Conservation (phyloP, 257 asterid species). For the Solanum medicagineum region DNA sequence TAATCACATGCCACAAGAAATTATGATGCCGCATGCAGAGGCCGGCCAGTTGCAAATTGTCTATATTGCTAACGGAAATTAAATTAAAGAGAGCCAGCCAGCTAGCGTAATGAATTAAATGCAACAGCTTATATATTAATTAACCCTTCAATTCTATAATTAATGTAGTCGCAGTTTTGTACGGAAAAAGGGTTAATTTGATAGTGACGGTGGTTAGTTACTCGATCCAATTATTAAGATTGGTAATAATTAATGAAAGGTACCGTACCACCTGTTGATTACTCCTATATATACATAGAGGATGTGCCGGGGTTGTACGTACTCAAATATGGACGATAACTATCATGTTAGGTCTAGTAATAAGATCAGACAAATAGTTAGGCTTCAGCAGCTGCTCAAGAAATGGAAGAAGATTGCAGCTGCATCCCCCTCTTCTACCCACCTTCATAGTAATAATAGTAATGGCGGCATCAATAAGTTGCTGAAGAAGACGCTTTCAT, state of each 20-base stretch:
- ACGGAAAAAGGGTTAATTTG: neutral
- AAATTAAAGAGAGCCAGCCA: neutral
- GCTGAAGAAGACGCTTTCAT: slow-evolving; percentile 75
- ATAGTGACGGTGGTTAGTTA: neutral
- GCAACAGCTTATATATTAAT: neutral
- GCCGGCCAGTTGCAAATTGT: neutral
- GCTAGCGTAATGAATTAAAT: neutral
- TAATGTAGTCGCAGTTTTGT: neutral
- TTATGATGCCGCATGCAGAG: neutral
- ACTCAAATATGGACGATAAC: neutral
- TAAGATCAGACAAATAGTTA: slow-evolving; percentile 75
- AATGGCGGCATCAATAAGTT: slow-evolving; percentile 35
- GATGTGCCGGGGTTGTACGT: too few species aligned
- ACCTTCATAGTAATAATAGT: neutral
- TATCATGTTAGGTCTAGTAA: slow-evolving; percentile 2
- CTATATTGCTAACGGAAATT: too few species aligned
- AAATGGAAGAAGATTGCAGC: slow-evolving; percentile 70
- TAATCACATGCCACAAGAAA: neutral
- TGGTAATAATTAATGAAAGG: neutral
- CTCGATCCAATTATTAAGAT: neutral
- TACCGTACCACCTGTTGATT: neutral
- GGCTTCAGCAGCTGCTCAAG: slow-evolving; percentile 79
- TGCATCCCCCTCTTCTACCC: slow-evolving; percentile 4
- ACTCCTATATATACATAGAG: neutral
- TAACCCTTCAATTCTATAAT: neutral